Evolutionary conservation across 257 asterid genomes (phyloP).

Genomic region (Fraxinus pennsylvanica): DNA sequence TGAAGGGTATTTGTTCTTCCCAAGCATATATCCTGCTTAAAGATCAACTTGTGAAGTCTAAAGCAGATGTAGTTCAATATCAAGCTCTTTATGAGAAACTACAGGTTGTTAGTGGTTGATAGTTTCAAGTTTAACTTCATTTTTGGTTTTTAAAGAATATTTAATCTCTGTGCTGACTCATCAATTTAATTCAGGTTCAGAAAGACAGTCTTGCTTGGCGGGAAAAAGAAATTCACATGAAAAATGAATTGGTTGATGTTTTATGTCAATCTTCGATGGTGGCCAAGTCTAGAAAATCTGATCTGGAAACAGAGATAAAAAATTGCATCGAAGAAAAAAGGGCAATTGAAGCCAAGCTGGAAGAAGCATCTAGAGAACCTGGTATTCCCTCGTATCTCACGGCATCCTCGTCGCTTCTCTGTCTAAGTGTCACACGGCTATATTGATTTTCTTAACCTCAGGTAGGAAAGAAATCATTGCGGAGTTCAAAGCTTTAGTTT

Average conservation of each 20-base stretch:
- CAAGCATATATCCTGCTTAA: constrained; percentile 64
- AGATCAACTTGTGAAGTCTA: constrained; percentile 81
- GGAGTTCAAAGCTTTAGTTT: constrained; percentile 72
- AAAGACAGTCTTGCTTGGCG: constrained; percentile 84
- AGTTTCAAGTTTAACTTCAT: constrained; percentile 33
- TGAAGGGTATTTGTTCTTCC: constrained; percentile 68
- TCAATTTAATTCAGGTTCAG: constrained; percentile 57
- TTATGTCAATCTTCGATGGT: constrained; percentile 70
- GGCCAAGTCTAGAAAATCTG: constrained; percentile 69
- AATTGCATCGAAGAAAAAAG: constrained; percentile 54
- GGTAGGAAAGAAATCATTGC: constrained; percentile 90
- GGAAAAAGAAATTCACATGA: constrained; percentile 75
- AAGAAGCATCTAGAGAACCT: constrained; percentile 77
- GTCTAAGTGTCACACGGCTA: constrained; percentile 10
- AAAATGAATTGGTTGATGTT: constrained; percentile 77
- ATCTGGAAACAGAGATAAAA: constrained; percentile 69
- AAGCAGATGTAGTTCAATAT: constrained; percentile 64
- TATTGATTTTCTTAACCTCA: constrained; percentile 37
- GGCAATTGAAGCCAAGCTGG: constrained; percentile 60
- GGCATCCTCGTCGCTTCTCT: not conserved
- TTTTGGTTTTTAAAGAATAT: constrained; percentile 20
- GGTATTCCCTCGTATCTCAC: constrained; percentile 43
- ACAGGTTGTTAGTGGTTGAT: constrained; percentile 69
- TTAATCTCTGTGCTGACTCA: constrained; percentile 23
- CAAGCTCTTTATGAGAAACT: constrained; percentile 81